phyloP scores from a whole-genome alignment of 169 alveolate species.

The Eimeria falciformis region DNA sequence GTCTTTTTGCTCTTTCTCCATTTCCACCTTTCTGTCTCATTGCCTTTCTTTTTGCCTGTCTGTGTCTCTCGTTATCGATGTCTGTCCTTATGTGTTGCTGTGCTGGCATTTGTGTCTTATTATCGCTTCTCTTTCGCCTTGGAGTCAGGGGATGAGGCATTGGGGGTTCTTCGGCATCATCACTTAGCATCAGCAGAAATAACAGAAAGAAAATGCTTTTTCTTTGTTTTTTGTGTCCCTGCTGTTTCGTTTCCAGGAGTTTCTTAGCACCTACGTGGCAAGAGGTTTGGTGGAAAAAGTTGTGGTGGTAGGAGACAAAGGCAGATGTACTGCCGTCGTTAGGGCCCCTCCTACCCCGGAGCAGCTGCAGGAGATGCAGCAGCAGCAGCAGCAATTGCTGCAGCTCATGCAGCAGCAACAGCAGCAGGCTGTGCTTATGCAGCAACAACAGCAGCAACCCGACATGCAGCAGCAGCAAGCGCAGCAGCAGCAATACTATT shows the following conservation, averaged over 20 bases:
- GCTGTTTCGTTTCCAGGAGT: conserved; percentile 67
- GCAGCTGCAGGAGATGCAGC: conserved; percentile 57
- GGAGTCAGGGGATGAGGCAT: too few relatives aligned
- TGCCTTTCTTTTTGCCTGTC: too few relatives aligned
- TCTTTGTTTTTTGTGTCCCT: not conserved
- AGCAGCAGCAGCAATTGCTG: conserved; percentile 22
- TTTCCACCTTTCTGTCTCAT: too few relatives aligned
- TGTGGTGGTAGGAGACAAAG: conserved; percentile 73
- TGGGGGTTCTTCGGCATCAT: not conserved
- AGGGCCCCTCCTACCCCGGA: conserved; percentile 54
- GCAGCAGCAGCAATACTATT: not conserved
- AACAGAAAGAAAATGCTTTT: not conserved
- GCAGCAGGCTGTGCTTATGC: conserved; percentile 47
- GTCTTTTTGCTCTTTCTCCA: too few relatives aligned
- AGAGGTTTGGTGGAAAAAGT: conserved; percentile 71
- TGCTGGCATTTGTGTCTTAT: too few relatives aligned
- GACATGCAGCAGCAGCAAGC: conserved; percentile 5
- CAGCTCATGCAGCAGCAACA: conserved; percentile 34
- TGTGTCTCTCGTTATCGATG: too few relatives aligned
- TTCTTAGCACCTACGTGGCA: conserved; percentile 67
- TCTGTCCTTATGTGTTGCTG: too few relatives aligned
- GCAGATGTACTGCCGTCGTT: conserved; percentile 71
- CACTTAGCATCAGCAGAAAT: conserved; percentile 5
- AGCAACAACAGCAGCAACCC: conserved; percentile 13
- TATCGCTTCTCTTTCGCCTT: too few relatives aligned